A percentile compares a stretch with the other conserved stretches of the same genome.
These are phyloP conservation scores for Schwanniomyces sp. DNA, from an alignment of 805 yeast genomes.

Conservation along the genomic window DNA sequence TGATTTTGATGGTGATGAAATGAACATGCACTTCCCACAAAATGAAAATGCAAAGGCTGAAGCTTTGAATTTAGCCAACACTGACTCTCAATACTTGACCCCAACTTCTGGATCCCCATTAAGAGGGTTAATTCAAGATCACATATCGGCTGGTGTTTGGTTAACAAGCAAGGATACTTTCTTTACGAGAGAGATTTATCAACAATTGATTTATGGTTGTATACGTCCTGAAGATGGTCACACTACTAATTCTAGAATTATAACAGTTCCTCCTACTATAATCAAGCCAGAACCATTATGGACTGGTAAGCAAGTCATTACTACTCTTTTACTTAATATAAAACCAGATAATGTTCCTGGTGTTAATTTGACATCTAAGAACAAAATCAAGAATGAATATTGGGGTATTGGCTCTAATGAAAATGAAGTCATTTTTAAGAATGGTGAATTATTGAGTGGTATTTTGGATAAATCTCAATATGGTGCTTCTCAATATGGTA, in stretches of 20 bases:
- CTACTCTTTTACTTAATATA: constrained; percentile 87
- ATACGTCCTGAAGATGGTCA: constrained; percentile 98
- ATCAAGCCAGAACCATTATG: constrained; percentile 85
- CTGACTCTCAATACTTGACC: constrained; percentile 95
- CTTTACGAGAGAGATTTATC: constrained; percentile 88
- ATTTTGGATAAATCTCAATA: constrained; percentile 96
- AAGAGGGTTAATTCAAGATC: constrained; percentile 98
- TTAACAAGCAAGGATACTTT: constrained; percentile 89
- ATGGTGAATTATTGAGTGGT: constrained; percentile 90
- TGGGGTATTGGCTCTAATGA: constrained; percentile 89
- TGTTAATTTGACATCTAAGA: constrained; percentile 75
- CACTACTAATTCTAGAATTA: constrained; percentile 61
- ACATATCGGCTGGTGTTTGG: constrained; percentile 99
- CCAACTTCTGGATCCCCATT: constrained; percentile 98
- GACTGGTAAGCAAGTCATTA: constrained; percentile 97
- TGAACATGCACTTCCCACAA: constrained; percentile 99
- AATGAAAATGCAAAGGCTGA: constrained; percentile 96
- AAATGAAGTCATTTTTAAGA: constrained; percentile 78
- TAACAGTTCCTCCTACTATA: constrained; percentile 87
- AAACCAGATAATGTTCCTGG: constrained; percentile 91
- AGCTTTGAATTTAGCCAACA: constrained; percentile 91
- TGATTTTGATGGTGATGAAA: constrained; percentile 99
- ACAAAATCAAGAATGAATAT: constrained; percentile 90
- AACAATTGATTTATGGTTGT: constrained; percentile 91
- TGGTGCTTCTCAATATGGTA: constrained; percentile 96